A percentile compares a stretch with the other conserved stretches of the same genome.
Conservation (phyloP, 305 asterid species). For the Fraxinus xanthoxyloides region DNA sequence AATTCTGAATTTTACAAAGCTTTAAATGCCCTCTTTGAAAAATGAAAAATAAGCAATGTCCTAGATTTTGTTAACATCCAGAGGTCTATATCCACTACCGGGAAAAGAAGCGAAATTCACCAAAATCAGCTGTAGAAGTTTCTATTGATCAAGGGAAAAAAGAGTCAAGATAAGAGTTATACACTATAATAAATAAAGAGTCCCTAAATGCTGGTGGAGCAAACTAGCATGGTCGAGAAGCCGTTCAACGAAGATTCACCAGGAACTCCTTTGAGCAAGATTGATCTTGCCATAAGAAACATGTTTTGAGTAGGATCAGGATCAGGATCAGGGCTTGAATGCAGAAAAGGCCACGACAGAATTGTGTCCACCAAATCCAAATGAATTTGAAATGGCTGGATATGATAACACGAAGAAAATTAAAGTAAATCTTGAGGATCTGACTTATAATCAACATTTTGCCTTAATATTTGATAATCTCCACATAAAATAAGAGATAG, state of each 20-base stretch:
- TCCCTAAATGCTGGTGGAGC: slow-evolving; percentile 20
- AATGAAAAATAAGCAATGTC: not conserved
- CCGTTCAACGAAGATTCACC: not conserved
- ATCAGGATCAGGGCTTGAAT: slow-evolving; percentile 53
- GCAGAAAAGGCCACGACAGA: slow-evolving; percentile 82
- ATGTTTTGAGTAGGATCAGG: not conserved
- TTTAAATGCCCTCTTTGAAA: not conserved
- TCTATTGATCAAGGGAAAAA: slow-evolving; percentile 2
- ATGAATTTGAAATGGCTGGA: slow-evolving; percentile 84
- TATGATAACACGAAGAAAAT: not conserved
- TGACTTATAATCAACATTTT: not conserved
- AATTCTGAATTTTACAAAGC: not conserved
- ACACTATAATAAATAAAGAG: slow-evolving; percentile 8
- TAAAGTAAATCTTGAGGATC: not conserved
- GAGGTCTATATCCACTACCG: not conserved
- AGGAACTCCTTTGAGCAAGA: not conserved
- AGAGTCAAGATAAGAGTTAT: not conserved
- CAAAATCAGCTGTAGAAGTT: not conserved
- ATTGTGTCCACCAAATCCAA: slow-evolving; percentile 92
- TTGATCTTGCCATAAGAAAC: not conserved
- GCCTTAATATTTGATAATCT: not conserved
- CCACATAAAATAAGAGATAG: not conserved
- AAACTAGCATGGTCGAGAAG: slow-evolving; percentile 3
- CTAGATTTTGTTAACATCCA: not conserved
- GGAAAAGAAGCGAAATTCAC: not conserved